A percentile compares a stretch with the other conserved stretches of the same genome.
Conservation (phyloP, 352 stramenopile species). For the Phytophthora capsici region DNA sequence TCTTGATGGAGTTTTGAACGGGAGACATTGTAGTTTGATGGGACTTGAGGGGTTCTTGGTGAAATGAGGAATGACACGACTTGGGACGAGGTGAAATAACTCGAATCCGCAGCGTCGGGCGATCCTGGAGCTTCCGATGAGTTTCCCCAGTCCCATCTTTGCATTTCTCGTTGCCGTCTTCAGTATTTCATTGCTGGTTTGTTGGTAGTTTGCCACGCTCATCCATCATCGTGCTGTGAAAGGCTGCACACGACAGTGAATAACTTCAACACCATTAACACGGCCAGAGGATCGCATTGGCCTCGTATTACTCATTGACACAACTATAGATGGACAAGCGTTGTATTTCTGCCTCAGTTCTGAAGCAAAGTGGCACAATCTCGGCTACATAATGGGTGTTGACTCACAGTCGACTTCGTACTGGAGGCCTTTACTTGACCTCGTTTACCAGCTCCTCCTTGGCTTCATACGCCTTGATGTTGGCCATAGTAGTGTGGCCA, state of each 20-base stretch:
- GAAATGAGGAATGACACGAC: constrained; percentile 30
- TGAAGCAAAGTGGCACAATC: background rate
- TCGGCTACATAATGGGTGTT: background rate
- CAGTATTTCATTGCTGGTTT: background rate
- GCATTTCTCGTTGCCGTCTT: constrained; percentile 6
- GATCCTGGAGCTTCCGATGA: background rate
- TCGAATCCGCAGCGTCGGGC: too few species aligned
- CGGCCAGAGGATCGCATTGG: background rate
- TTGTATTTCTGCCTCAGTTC: constrained; percentile 5
- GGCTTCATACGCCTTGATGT: constrained; percentile 65
- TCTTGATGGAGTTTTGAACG: constrained; percentile 44
- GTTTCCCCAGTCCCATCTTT: background rate
- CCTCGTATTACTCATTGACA: background rate
- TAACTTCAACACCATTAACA: background rate
- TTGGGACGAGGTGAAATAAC: background rate
- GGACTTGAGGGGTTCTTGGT: constrained; percentile 12
- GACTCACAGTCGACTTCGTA: constrained; percentile 12
- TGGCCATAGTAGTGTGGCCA: constrained; percentile 72
- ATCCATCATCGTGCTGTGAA: constrained; percentile 6
- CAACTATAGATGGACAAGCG: background rate
- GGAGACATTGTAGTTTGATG: constrained; percentile 30
- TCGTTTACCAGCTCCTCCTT: constrained; percentile 59
- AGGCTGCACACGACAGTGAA: background rate
- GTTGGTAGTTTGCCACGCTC: background rate
- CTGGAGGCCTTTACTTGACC: constrained; percentile 44